A percentile compares a stretch with the other conserved stretches of the same genome.
These are phyloP conservation scores for Peltaster fructicola DNA, from an alignment of 2,329 filamentous ascomycete genomes.

Conservation along the genomic window DNA sequence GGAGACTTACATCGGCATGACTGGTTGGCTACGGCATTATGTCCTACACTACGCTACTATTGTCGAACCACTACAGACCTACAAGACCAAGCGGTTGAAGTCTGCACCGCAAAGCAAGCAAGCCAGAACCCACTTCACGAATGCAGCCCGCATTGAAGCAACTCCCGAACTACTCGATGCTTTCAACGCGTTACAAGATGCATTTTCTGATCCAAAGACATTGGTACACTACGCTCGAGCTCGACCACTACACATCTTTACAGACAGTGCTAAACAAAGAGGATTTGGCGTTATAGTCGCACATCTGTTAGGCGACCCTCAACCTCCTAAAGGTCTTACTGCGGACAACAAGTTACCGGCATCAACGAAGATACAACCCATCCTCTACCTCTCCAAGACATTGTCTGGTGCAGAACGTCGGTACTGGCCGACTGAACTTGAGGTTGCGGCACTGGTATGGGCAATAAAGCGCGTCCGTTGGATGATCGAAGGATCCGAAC, in stretches of 20 bases:
- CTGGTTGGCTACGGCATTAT: background rate
- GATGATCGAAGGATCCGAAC: background rate
- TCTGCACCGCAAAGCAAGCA: background rate
- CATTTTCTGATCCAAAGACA: background rate
- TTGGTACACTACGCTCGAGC: background rate
- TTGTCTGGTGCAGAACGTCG: background rate
- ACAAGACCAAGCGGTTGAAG: conserved; percentile 1
- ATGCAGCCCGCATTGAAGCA: background rate
- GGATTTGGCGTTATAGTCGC: conserved; percentile 1
- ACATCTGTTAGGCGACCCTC: background rate
- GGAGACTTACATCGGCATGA: background rate
- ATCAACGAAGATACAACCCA: too few relatives aligned
- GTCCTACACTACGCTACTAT: background rate
- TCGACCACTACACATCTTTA: conserved; percentile 1
- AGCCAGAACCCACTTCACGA: background rate
- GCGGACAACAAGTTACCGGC: too few relatives aligned
- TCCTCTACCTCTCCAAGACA: conserved; percentile 1
- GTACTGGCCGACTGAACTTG: conserved; percentile 1
- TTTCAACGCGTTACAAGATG: background rate
- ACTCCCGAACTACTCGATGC: background rate
- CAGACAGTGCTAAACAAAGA: background rate
- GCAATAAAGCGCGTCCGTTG: background rate
- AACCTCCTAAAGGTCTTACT: background rate
- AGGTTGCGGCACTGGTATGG: background rate
- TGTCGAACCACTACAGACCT: background rate